Evolutionary conservation across 2,329 filamentous ascomycete species (phyloP).

Genomic region (Aspergillus glaucus): DNA sequence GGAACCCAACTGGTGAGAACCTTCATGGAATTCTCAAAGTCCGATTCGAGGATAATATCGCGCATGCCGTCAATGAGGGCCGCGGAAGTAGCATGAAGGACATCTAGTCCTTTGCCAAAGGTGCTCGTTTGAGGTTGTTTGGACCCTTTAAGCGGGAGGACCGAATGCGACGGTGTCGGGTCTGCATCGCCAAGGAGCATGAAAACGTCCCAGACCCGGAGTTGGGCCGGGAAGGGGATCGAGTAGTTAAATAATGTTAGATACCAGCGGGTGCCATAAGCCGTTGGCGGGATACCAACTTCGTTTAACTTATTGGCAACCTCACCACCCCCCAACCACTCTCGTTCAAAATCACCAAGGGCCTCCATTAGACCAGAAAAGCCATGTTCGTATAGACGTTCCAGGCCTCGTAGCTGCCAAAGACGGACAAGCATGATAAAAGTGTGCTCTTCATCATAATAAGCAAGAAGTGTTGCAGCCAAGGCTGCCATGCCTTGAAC

Average conservation of each 20-base stretch:
- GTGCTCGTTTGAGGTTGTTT: slow-evolving; percentile 21
- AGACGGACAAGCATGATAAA: slow-evolving; percentile 96
- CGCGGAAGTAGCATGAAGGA: slow-evolving; percentile 82
- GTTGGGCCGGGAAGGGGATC: slow-evolving; percentile 86
- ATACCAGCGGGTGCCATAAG: slow-evolving; percentile 97
- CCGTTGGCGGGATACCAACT: slow-evolving; percentile 73
- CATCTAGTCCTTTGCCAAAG: slow-evolving; percentile 65
- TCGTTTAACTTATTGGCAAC: slow-evolving; percentile 73
- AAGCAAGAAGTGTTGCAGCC: slow-evolving; percentile 86
- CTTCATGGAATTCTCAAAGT: slow-evolving; percentile 98
- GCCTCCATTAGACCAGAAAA: slow-evolving; percentile 84
- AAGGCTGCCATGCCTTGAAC: slow-evolving; percentile 97
- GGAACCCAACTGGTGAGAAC: slow-evolving; percentile 89
- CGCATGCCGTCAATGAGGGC: slow-evolving; percentile 86
- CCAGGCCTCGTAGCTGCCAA: slow-evolving; percentile 82
- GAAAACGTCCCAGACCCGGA: slow-evolving; percentile 96
- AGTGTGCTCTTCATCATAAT: slow-evolving; percentile 89
- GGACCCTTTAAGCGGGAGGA: neutral
- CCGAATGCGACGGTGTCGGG: slow-evolving; percentile 14
- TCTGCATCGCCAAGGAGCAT: slow-evolving; percentile 79
- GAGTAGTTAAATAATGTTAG: slow-evolving; percentile 96
- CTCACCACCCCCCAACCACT: slow-evolving; percentile 73
- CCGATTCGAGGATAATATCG: slow-evolving; percentile 81
- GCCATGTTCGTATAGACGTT: slow-evolving; percentile 73
- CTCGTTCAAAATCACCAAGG: slow-evolving; percentile 73